Base-by-base conservation (phyloP, 176 grass and related monocot species). In the Eremochloa ophiuroides region DNA sequence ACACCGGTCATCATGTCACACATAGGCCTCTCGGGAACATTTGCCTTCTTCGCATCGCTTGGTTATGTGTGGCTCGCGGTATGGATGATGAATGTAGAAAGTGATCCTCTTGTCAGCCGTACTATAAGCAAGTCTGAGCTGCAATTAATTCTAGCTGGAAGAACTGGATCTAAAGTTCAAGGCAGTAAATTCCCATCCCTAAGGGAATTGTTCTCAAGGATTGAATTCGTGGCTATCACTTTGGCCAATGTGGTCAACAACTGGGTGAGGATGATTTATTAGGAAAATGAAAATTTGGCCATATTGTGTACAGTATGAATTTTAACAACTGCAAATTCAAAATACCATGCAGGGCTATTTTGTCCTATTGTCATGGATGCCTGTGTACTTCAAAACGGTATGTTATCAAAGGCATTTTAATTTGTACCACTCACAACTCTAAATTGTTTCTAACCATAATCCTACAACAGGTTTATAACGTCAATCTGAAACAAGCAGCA, bases 291-390 rank as follows among this genome's bases (percentile, higher is more conserved):
- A 27, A 55, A 2, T 81, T 89, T 53, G 5, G 20, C 29, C 12
- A 18, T 23, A 70, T 1, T 26, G 26, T 64, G 43, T n/a, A n/a
- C n/a, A n/a, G n/a, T 63, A 38, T 22, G 62, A 20, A 76, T 71
- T 76, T 70, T 84, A 58, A 89, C 64, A 38, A 12, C 4, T 23
- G 33, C 17, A 59, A 70, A 74, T 85, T 66, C 31, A 35, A 76
- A 73, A 66, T 41, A 67, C 20, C 14, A 50, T 94, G 73, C 82
- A 98, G 95, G 95, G 95, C 26, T 98, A 94, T 60, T 98, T 98
- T 79, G 95, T 98, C 20, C 86, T 98, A 85, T 79, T 98, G 41
- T 93, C 95, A 17, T 98, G 95, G 95, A 94, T 98, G 95, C 95
- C 95, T 3, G 86, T 98, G 8, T 98, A 98, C 79, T 98, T 98